phyloP scores from a whole-genome alignment of 768 basidiomycete genomes.

The Sarcodon sp. region DNA sequence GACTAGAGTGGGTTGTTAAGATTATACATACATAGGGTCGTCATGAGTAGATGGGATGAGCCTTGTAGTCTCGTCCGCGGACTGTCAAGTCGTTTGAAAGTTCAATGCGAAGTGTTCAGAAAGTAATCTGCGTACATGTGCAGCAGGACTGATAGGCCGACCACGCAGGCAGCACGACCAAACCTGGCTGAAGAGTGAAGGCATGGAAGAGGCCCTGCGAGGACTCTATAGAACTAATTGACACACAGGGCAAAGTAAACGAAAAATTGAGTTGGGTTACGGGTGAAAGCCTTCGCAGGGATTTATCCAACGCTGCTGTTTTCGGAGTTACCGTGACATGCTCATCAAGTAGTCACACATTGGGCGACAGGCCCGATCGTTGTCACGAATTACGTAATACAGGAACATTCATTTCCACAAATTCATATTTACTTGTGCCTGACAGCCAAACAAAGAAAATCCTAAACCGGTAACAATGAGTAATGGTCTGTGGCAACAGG shows the following conservation, averaged over 20 bases:
- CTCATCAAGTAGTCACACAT: too few species aligned
- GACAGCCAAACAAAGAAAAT: too few species aligned
- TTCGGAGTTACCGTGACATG: too few species aligned
- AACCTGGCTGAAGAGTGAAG: slow-evolving; percentile 9
- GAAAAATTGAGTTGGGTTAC: neutral
- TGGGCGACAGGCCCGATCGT: too few species aligned
- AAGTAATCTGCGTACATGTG: neutral
- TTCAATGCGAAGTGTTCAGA: neutral
- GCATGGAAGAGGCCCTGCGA: slow-evolving; percentile 7
- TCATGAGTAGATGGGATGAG: slow-evolving; percentile 19
- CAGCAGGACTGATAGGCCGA: slow-evolving; percentile 2
- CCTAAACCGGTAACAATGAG: too few species aligned
- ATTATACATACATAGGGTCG: slow-evolving; percentile 11
- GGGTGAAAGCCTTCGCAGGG: slow-evolving; percentile 3
- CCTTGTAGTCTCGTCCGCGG: slow-evolving; percentile 16
- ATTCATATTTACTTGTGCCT: too few species aligned
- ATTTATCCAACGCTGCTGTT: slow-evolving; percentile 1
- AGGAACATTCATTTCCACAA: too few species aligned
- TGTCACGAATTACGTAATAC: too few species aligned
- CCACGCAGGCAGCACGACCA: slow-evolving; percentile 13
- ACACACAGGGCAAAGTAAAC: too few species aligned
- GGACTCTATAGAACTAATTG: too few species aligned
- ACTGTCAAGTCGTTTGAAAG: neutral
- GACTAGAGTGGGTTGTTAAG: neutral
- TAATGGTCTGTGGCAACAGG: too few species aligned